Base-by-base conservation (phyloP, 2,329 filamentous ascomycete genomes). In the Massarina eburnea region DNA sequence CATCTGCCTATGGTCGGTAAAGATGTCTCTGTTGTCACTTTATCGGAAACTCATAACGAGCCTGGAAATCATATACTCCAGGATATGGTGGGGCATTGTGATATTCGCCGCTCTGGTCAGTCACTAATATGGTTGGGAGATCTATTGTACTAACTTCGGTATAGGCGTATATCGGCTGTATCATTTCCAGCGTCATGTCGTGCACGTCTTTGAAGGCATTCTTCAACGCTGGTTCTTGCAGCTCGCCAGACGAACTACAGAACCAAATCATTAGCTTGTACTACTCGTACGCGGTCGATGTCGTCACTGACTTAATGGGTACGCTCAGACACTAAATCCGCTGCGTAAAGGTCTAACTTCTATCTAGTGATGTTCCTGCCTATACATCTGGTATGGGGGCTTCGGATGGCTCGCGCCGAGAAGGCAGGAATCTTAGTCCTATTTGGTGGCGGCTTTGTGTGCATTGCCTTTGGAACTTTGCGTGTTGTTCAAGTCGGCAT, bases 1-100 rank as follows among this genome's bases (percentile, higher is more conserved):
- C 70, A 48, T 65, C 6, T 65, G 64, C 15, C 59, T 74, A 4
- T 74, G 69, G 70, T 58, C 67, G 27, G 66, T 73, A 41, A 74
- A 75, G 48, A 62, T 72, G 18, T 68, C 66, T 4, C 55, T 75
- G 26, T 55, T 75, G 39, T 59, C 66, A 14, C 59, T 74, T 35
- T 74, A 73, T 51, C 68, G 67, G 35, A 61, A 66, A 18, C 50
- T 74, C 14, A 54, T 73, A 39, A 49, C 46, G 7, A 68, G 70
- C 1, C 54, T 71, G 14, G 48, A 48, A 3, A 57, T 52, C 2
- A 41, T 45, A 18, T 68, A 71, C 29, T 56, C 63, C 19, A 62
- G 54, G 21, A 54, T 70, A 36, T 74, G 71, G 72, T 70, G 67
- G 67, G 54, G 43, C 4, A 62, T 72, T 2, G 18, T 70, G 20